phyloP scores from a whole-genome alignment of 2,329 filamentous ascomycete genomes.

The Colletotrichum melonis region DNA sequence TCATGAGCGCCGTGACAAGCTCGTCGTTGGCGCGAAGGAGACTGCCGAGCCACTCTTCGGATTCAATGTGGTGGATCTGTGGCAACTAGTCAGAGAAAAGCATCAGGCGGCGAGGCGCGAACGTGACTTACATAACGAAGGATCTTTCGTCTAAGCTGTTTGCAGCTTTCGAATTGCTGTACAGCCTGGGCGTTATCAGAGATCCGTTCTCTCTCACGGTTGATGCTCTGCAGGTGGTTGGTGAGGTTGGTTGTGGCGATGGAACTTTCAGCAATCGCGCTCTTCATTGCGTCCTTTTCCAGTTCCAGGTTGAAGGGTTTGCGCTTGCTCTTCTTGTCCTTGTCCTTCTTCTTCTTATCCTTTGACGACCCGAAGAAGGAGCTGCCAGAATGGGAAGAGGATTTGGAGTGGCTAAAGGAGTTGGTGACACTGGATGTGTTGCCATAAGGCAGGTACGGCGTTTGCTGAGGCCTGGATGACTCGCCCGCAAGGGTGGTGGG shows the following conservation, averaged over 20 bases:
- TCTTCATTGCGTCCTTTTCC: constrained; percentile 88
- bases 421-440: constrained; percentile 36
- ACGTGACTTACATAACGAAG: constrained; percentile 76
- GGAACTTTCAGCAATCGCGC: constrained; percentile 88
- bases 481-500: constrained; percentile 37
- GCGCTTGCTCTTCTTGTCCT: constrained; percentile 67
- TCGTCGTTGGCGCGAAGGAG: constrained; percentile 95
- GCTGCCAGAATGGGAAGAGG: constrained; percentile 50
- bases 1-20: constrained; percentile 92
- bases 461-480: constrained; percentile 43
- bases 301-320: constrained; percentile 84
- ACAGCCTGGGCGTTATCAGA: constrained; percentile 84
- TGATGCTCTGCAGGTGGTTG: constrained; percentile 90
- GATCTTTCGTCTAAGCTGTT: constrained; percentile 84
- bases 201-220: constrained; percentile 87
- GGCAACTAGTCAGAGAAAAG: constrained; percentile 36
- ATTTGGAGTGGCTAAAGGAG: constrained; percentile 46
- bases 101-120: background rate
- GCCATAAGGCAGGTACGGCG: constrained; percentile 37
- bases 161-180: constrained; percentile 86
- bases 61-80: constrained; percentile 88
- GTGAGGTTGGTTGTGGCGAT: constrained; percentile 91
- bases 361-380: constrained; percentile 57
- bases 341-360: constrained; percentile 61
- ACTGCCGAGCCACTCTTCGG: constrained; percentile 90